Evolutionary conservation across 345 rosid genomes (phyloP), one percentile per base, ranked within the genome.

Genomic region (Boechera divaricarpa): DNA sequence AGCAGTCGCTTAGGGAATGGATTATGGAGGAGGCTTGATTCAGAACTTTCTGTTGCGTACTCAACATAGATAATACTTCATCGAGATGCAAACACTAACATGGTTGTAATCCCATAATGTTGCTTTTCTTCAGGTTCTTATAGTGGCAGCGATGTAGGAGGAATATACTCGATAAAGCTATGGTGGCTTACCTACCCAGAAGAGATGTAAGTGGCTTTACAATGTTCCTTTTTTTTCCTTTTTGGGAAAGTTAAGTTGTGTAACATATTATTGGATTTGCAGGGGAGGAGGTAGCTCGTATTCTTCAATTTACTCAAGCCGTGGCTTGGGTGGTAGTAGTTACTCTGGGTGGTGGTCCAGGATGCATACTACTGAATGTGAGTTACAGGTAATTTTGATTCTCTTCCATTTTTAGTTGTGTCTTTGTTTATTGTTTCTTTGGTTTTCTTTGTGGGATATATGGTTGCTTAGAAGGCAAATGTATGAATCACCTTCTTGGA

Each of bases 231-330:
- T 16, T 16, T 10, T 66, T 11, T 61, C 11, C 35, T 10, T 13
- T 13, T 44, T 13, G 12, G 66, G 38, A 59, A 39, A 48, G 56
- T 65, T 0, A n/a, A 64, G 35, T 4, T 41, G 38, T 49, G 48
- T 59, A 60, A 56, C 76, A 18, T 9, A 44, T 38, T 32, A 31
- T 35, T 26, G 28, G 21, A 45, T 13, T 78, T 72, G 70, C 86
- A 95, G 99, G 99, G 99, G 82, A 80, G 96, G 94, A 61, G 85
- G 96, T 80, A 85, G 94, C 79, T 88, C 97, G 28, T 95, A 95
- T 79, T 87, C 99, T 42, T 89, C 98, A 16, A 61, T 89, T 74
- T 92, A 95, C 76, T 79, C 98, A 6, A 80, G 91, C 82, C 99
- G 97, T 75, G 86, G 96, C 47, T 78, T 85, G 83, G 90, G 94